These are phyloP conservation scores for Fusarium sterilihyphosum DNA, from an alignment of 2,329 filamentous ascomycete species.

Conservation along the genomic window DNA sequence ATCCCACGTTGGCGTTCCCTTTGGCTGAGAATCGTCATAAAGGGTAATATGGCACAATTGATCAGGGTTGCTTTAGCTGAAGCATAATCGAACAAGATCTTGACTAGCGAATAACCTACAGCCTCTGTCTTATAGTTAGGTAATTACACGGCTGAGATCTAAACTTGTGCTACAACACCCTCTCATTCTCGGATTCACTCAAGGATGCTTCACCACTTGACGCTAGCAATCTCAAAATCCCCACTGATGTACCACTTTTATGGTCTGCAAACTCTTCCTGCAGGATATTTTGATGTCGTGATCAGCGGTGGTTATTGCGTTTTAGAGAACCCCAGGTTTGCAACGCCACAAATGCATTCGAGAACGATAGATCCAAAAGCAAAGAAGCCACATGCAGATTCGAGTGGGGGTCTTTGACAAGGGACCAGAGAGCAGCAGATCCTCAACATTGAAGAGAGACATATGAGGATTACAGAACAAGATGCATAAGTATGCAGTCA, in stretches of 20 bases:
- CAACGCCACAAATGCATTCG: constrained; percentile 27
- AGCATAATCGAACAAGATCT: constrained; percentile 4
- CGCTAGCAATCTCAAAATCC: constrained; percentile 7
- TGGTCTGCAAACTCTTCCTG: constrained; percentile 24
- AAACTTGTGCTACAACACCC: background rate
- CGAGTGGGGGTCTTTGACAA: constrained; percentile 9
- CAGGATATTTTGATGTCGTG: constrained; percentile 37
- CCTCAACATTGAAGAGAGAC: background rate
- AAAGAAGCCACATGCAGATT: constrained; percentile 14
- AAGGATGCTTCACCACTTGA: constrained; percentile 3
- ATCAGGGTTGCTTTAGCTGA: background rate
- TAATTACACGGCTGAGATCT: background rate
- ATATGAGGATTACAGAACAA: background rate
- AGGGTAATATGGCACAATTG: constrained; percentile 33
- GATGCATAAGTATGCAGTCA: background rate
- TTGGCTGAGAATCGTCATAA: constrained; percentile 26
- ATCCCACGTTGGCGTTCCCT: constrained; percentile 19
- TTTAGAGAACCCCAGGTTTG: constrained; percentile 14
- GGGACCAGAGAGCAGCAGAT: background rate
- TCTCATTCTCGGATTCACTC: background rate
- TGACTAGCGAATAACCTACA: background rate
- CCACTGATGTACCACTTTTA: constrained; percentile 36
- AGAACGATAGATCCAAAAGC: background rate
- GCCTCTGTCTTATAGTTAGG: background rate
- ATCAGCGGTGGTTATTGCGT: constrained; percentile 38